Conservation (phyloP, 2,329 filamentous ascomycete genomes). For the Xylariaceae sp. region DNA sequence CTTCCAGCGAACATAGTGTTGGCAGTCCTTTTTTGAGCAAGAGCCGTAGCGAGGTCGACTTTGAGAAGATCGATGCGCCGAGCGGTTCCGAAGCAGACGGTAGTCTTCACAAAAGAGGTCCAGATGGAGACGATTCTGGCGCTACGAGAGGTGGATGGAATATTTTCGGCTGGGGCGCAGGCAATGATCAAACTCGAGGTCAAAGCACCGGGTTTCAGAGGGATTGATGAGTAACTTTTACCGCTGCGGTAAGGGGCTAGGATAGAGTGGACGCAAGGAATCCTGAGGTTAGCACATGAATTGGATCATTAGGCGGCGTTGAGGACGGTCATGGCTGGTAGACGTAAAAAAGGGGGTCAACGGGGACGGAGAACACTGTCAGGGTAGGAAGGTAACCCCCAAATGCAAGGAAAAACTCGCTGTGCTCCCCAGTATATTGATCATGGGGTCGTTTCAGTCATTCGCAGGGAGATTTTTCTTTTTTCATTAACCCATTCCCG, state of each 20-base stretch:
- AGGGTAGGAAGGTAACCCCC: neutral
- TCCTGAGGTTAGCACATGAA: slow-evolving; percentile 10
- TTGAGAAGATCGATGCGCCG: slow-evolving; percentile 81
- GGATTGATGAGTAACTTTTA: neutral
- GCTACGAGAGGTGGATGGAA: slow-evolving; percentile 19
- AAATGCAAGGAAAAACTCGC: slow-evolving; percentile 8
- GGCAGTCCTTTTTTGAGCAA: slow-evolving; percentile 58
- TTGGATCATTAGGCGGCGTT: slow-evolving; percentile 16
- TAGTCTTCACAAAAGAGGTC: slow-evolving; percentile 29
- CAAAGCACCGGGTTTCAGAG: slow-evolving; percentile 28
- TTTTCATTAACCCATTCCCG: slow-evolving; percentile 22
- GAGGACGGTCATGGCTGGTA: slow-evolving; percentile 9
- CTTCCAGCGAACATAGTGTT: slow-evolving; percentile 43
- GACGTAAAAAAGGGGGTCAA: slow-evolving; percentile 12
- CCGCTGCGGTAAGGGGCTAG: neutral
- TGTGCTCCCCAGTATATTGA: neutral
- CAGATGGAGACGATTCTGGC: slow-evolving; percentile 8
- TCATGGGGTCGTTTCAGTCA: slow-evolving; percentile 15
- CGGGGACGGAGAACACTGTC: slow-evolving; percentile 14
- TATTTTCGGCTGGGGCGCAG: slow-evolving; percentile 29
- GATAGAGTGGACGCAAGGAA: slow-evolving; percentile 13
- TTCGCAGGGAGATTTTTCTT: slow-evolving; percentile 8
- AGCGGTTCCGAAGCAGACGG: slow-evolving; percentile 54
- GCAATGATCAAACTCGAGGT: slow-evolving; percentile 12
- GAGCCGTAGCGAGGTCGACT: slow-evolving; percentile 80